These are phyloP conservation scores for Magnaporthiopsis rhizophila DNA, from an alignment of 2,329 filamentous ascomycete species.

Conservation along the genomic window DNA sequence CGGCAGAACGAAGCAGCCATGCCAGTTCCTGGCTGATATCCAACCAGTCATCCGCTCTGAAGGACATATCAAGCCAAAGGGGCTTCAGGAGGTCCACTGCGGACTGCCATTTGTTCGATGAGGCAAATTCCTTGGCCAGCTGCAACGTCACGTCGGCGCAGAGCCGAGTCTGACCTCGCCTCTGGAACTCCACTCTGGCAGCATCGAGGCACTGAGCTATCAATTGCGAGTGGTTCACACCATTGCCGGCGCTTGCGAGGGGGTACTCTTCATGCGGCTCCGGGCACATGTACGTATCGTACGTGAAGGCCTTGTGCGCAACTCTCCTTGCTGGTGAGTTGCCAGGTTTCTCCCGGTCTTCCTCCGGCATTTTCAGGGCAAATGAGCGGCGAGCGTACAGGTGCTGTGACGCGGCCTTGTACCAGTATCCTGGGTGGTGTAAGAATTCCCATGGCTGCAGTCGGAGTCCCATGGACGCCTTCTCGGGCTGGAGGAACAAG, in stretches of 20 bases:
- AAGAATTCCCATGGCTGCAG: constrained; percentile 55
- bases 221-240: constrained; percentile 46
- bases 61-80: constrained; percentile 49
- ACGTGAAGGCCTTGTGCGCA: constrained; percentile 44
- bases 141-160: constrained; percentile 50
- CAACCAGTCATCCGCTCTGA: constrained; percentile 52
- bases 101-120: constrained; percentile 42
- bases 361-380: constrained; percentile 50
- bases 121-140: constrained; percentile 47
- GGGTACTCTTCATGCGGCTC: constrained; percentile 54
- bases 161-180: constrained; percentile 43
- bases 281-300: constrained; percentile 61
- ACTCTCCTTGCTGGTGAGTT: constrained; percentile 36
- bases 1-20: constrained; percentile 53
- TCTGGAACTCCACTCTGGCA: constrained; percentile 46
- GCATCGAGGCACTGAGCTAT: constrained; percentile 44
- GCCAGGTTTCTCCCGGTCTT: constrained; percentile 46
- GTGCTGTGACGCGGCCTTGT: constrained; percentile 52
- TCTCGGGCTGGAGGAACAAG: constrained; percentile 50
- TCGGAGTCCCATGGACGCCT: constrained; percentile 47
- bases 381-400: constrained; percentile 42
- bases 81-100: constrained; percentile 46
- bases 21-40: constrained; percentile 51
- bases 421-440: constrained; percentile 62
- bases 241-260: constrained; percentile 24